Conservation (phyloP, 352 stramenopile species). For the Peronospora farinosa region DNA sequence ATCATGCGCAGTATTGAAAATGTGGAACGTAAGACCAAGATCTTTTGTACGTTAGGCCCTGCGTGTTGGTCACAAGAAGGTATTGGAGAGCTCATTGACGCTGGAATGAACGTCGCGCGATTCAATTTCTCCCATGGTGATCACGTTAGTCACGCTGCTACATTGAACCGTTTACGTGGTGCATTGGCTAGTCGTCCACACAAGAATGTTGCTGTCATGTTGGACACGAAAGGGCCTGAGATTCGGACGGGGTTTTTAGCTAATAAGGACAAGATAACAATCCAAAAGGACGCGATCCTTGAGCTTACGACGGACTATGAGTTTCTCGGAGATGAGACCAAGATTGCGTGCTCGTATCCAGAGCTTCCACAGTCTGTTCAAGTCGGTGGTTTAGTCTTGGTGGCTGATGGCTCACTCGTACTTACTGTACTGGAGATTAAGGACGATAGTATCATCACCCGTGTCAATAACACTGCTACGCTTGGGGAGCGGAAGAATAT, state of each 20-base stretch:
- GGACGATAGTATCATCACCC: conserved; percentile 69
- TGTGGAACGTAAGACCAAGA: conserved; percentile 80
- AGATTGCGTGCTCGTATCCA: conserved; percentile 92
- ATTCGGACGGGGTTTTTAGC: conserved; percentile 90
- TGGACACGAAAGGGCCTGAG: conserved; percentile 96
- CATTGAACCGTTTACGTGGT: conserved; percentile 54
- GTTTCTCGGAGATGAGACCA: conserved; percentile 76
- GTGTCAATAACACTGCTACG: conserved; percentile 74
- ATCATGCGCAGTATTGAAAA: conserved; percentile 28
- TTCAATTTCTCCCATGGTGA: conserved; percentile 99
- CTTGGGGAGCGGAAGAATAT: conserved; percentile 95
- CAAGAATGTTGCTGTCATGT: conserved; percentile 87
- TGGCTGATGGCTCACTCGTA: conserved; percentile 92
- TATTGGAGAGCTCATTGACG: conserved; percentile 84
- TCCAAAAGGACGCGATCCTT: conserved; percentile 49
- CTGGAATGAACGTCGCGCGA: conserved; percentile 95
- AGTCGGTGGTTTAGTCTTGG: conserved; percentile 88
- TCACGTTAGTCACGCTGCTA: conserved; percentile 79
- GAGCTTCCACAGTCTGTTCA: conserved; percentile 88
- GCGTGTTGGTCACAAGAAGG: conserved; percentile 91
- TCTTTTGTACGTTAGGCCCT: conserved; percentile 88
- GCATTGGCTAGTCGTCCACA: conserved; percentile 56
- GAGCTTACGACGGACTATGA: conserved; percentile 65
- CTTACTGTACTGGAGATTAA: conserved; percentile 85
- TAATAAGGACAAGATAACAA: conserved; percentile 73